Base-by-base conservation (phyloP, 306 rosid genomes). In the Malus fusca region DNA sequence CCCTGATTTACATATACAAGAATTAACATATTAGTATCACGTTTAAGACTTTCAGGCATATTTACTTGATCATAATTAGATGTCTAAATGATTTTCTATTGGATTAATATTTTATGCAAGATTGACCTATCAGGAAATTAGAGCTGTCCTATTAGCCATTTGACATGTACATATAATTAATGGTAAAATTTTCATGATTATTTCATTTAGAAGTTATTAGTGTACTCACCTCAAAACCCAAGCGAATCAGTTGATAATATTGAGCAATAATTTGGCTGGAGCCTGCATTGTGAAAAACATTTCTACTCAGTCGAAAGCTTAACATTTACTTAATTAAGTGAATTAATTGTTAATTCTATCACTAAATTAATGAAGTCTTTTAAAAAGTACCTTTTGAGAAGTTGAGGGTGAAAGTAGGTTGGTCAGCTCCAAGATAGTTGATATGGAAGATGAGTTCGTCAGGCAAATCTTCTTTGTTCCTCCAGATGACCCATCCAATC, bases 401-500 rank as follows among this genome's bases (percentile, higher is more conserved):
- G 75, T 93, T 93, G 80, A 93, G 98, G 25, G 98, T 93, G 88
- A 93, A 93, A 56, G 98, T 93, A 82, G 98, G 98, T 73, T 93
- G 98, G 74, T 93, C 98, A 61, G 98, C 87, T 52, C 98, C 98
- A 0, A 91, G 98, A 81, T 93, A 93, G 84, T 93, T 93, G 84
- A 93, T 93, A 56, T 93, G 98, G 82, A 93, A 93, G 79, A 93
- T 91, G 80, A 93, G 97, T 62, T 93, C 98, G 2, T 93, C 98
- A 46, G 97, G 97, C 88, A 93, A 82, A 69, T 93, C 97, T 18
- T 84, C 91, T 51, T 86, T 93, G 83, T 75, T 91, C 72, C 96
- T 91, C 97, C 98, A 93, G 40, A 93, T 81, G 75, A 80, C 90
- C 98, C 98, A 93, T 61, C 98, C 97, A 5, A 93, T 91, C 21